Conservation (phyloP, 2,329 filamentous ascomycete species). For the Aspergillus sojae region DNA sequence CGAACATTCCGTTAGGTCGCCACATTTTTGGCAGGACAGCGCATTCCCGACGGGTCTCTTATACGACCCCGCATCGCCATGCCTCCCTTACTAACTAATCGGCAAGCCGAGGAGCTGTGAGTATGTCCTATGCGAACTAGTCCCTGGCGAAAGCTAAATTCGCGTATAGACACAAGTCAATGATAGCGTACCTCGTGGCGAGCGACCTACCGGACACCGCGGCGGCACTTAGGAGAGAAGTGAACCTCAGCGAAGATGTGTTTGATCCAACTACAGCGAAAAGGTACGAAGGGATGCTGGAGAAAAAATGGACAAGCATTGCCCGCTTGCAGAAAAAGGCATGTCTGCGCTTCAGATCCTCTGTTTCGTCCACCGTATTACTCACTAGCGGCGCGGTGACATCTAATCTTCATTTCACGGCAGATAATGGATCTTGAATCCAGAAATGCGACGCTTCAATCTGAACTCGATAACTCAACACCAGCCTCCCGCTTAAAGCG, state of each 20-base stretch:
- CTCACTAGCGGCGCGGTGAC: background rate
- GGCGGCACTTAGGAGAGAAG: slow-evolving; percentile 71
- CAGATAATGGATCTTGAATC: slow-evolving; percentile 92
- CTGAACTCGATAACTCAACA: slow-evolving; percentile 81
- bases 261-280: slow-evolving; percentile 74
- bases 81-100: slow-evolving; percentile 71
- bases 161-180: slow-evolving; percentile 76
- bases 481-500: slow-evolving; percentile 74
- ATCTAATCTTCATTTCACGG: slow-evolving; percentile 14
- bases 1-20: background rate
- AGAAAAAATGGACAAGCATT: slow-evolving; percentile 99
- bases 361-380: background rate
- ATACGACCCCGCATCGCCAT: slow-evolving; percentile 45
- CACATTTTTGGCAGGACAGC: background rate
- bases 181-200: slow-evolving; percentile 81
- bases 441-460: slow-evolving; percentile 71
- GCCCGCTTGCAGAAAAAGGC: slow-evolving; percentile 93
- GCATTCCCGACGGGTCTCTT: background rate
- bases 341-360: background rate
- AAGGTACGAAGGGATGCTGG: slow-evolving; percentile 88
- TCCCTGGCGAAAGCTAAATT: slow-evolving; percentile 9
- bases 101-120: slow-evolving; percentile 85
- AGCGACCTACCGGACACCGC: slow-evolving; percentile 71
- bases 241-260: slow-evolving; percentile 67
- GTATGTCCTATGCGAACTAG: slow-evolving; percentile 36